Percentiles rank a stretch among this genome's conserved stretches.
phyloP scores from a whole-genome alignment of 768 basidiomycete species.

The Hortiboletus campestris region DNA sequence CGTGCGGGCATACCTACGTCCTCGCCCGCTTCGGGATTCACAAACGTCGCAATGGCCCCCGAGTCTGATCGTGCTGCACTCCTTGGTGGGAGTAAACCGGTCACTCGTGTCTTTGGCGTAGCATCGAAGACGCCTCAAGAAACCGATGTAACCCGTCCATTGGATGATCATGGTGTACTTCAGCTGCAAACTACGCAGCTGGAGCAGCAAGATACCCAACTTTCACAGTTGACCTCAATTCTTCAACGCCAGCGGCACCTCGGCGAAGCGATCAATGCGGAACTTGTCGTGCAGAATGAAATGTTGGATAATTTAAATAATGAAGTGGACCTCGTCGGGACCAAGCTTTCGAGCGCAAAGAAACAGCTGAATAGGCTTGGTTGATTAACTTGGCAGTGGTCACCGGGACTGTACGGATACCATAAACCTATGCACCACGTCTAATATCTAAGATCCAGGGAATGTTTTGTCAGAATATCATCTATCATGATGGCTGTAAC shows the following conservation, averaged over 20 bases:
- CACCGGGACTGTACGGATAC: conserved; percentile 24
- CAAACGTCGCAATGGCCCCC: conserved; percentile 36
- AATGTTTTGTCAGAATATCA: conserved; percentile 14
- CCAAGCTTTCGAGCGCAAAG: conserved; percentile 77
- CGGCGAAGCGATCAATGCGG: conserved; percentile 80
- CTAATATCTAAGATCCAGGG: conserved; percentile 7
- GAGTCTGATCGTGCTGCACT: conserved; percentile 66
- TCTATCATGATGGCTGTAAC: conserved; percentile 18
- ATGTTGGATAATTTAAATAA: conserved; percentile 75
- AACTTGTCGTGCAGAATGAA: conserved; percentile 83
- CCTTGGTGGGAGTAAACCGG: conserved; percentile 49
- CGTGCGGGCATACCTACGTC: conserved; percentile 32
- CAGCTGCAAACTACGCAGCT: conserved; percentile 80
- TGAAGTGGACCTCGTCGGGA: conserved; percentile 75
- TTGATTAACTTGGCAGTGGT: conserved; percentile 28
- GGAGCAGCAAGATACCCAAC: conserved; percentile 77
- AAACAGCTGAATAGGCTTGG: conserved; percentile 80
- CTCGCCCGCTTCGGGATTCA: conserved; percentile 30
- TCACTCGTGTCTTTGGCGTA: conserved; percentile 79
- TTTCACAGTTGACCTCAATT: conserved; percentile 78
- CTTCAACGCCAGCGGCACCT: conserved; percentile 82
- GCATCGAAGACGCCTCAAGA: conserved; percentile 59
- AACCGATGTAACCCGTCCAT: conserved; percentile 80
- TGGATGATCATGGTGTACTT: conserved; percentile 81
- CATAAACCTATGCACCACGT: conserved; percentile 4